Base-by-base conservation (phyloP, 306 rosid genomes). In the Vigna nakashimae region DNA sequence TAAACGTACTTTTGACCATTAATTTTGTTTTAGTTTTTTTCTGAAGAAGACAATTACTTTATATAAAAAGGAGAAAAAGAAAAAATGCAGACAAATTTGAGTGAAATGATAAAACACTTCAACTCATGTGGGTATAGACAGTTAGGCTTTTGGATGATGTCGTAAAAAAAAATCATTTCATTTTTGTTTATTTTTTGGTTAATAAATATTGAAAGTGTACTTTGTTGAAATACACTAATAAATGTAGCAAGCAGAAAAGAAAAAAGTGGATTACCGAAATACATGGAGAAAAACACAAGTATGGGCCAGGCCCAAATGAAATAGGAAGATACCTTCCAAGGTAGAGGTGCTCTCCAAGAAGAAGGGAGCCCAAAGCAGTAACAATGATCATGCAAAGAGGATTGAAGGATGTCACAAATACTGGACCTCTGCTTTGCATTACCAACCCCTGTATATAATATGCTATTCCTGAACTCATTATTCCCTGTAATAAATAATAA, bases 321-420 rank as follows among this genome's bases (percentile, higher is more conserved):
- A 36, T 4, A 48, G 28, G 0, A 10, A 40, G 10, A 6, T 80
- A 90, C 94, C 96, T 89, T 79, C 96, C 96, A 0, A 89, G 83
- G 77, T 86, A 89, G 56, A 89, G 86, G 26, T 82, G 86, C 77
- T 92, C 94, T 40, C 92, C 85, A 2, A 92, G 88, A 64, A 90
- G 48, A 64, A 85, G 24, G 30, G 92, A 87, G 11, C 80, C 87
- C 59, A 89, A 51, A 53, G 89, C 53, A 18, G 92, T 51, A 48
- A 92, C 91, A 4, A 90, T 64, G 69, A 92, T 75, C 94, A 82
- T 90, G 86, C 92, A 85, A n/a, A 89, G 86, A 73, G 96, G 97
- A 75, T 86, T 85, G 28, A 90, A 92, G 32, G 96, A 93, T 8
- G 96, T 92, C 0, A 90, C 88, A 40, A 86, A 92, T 1, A 92